Evolutionary conservation across 352 stramenopile genomes (phyloP).

Genomic region (Phytophthora brassicae): DNA sequence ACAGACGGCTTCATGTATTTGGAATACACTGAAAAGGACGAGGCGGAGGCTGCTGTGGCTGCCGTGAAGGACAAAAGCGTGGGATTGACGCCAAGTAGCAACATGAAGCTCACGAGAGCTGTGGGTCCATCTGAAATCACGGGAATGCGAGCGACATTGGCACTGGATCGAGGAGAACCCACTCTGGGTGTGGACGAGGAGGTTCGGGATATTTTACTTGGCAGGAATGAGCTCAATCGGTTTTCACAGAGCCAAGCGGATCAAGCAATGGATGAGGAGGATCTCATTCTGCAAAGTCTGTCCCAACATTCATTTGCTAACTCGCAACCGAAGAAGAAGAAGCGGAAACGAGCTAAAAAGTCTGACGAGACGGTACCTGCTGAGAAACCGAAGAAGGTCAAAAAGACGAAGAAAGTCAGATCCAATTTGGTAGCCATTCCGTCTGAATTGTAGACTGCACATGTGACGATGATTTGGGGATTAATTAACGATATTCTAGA

Average conservation of each 20-base stretch:
- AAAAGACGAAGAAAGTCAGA: slow-evolving; percentile 27
- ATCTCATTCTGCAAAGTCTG: slow-evolving; percentile 75
- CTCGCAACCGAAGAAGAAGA: slow-evolving; percentile 40
- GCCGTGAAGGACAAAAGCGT: slow-evolving; percentile 36
- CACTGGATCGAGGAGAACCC: slow-evolving; percentile 39
- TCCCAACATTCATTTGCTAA: slow-evolving; percentile 58
- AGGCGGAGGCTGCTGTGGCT: slow-evolving; percentile 38
- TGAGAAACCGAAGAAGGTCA: slow-evolving; percentile 8
- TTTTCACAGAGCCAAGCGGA: slow-evolving; percentile 54
- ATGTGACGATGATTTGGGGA: neutral
- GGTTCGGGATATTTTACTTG: slow-evolving; percentile 57
- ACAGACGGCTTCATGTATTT: slow-evolving; percentile 73
- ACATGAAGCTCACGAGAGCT: slow-evolving; percentile 16
- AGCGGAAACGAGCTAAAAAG: slow-evolving; percentile 13
- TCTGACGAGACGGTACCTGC: slow-evolving; percentile 1
- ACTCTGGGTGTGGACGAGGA: slow-evolving; percentile 32
- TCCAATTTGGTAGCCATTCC: slow-evolving; percentile 14
- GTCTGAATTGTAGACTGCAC: slow-evolving; percentile 9
- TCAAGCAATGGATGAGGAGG: slow-evolving; percentile 52
- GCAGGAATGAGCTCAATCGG: slow-evolving; percentile 35
- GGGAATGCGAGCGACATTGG: slow-evolving; percentile 51
- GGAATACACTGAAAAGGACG: slow-evolving; percentile 40
- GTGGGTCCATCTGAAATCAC: slow-evolving; percentile 16
- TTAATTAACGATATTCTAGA: slow-evolving; percentile 26
- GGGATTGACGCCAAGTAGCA: slow-evolving; percentile 7